Percentiles rank a stretch among this genome's conserved stretches.
phyloP scores from a whole-genome alignment of 305 asterid genomes.

The Ilex paraguariensis region DNA sequence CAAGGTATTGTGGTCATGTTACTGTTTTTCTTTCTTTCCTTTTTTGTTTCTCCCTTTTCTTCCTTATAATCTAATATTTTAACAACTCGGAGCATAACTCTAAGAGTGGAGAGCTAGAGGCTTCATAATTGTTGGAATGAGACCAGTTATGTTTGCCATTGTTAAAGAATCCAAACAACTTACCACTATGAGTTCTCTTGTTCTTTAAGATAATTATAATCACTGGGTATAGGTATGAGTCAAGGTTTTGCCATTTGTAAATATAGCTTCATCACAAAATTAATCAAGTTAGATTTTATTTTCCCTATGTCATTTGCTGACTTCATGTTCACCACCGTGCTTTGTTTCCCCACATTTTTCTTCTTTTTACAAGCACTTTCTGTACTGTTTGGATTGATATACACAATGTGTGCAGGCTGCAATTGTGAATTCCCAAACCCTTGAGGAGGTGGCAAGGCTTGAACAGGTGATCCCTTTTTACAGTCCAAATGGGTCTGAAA shows the following conservation, averaged over 20 bases:
- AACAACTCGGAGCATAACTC: neutral
- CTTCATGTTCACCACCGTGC: no score
- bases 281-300: no score
- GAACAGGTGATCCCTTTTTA: slow-evolving; percentile 62
- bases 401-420: slow-evolving; percentile 68
- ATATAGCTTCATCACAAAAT: no score
- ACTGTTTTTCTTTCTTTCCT: neutral
- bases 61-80: neutral
- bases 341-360: neutral
- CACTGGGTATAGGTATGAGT: no score
- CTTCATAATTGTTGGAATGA: neutral
- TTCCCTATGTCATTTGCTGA: no score
- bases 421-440: slow-evolving; percentile 89
- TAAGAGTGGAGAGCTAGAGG: neutral
- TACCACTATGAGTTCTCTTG: no score
- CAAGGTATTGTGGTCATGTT: slow-evolving; percentile 42
- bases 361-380: neutral
- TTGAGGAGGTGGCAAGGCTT: slow-evolving; percentile 98
- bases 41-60: slow-evolving; percentile 5
- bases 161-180: neutral
- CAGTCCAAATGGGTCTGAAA: neutral
- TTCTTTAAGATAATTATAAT: no score
- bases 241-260: no score
- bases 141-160: slow-evolving; percentile 3
- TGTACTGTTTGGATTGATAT: neutral